A percentile compares a stretch with the other conserved stretches of the same genome.
Conservation (phyloP, 805 yeast genomes). For the Candida pseudofarinosa region DNA sequence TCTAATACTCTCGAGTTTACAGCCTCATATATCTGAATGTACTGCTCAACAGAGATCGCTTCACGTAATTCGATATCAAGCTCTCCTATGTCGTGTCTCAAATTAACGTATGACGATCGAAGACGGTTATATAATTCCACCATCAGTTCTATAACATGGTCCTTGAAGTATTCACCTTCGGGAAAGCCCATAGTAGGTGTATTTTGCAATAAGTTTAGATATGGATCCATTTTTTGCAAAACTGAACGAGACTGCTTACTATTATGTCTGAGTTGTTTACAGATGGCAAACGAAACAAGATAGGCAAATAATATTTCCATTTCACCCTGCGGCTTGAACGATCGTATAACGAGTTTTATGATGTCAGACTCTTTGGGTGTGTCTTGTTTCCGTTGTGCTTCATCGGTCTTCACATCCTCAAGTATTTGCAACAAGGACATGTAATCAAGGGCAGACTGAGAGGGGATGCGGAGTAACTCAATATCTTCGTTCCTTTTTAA, state of each 20-base stretch:
- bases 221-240: slow-evolving; percentile 8
- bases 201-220: slow-evolving; percentile 16
- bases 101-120: neutral
- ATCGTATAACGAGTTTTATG: slow-evolving; percentile 16
- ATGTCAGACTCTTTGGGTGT: slow-evolving; percentile 15
- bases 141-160: slow-evolving; percentile 7
- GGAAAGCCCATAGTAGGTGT: slow-evolving; percentile 12
- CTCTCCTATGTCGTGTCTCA: neutral
- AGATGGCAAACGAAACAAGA: slow-evolving; percentile 19
- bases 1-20: slow-evolving; percentile 60
- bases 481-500: slow-evolving; percentile 8
- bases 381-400: slow-evolving; percentile 2
- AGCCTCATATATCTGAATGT: slow-evolving; percentile 37
- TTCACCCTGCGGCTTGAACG: slow-evolving; percentile 23
- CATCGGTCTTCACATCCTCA: slow-evolving; percentile 14
- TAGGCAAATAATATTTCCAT: slow-evolving; percentile 24
- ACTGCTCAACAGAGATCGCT: slow-evolving; percentile 14
- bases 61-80: slow-evolving; percentile 5
- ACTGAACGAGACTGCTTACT: slow-evolving; percentile 6
- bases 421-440: slow-evolving; percentile 15
- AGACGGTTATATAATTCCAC: neutral
- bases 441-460: slow-evolving; percentile 16
- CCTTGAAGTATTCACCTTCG: slow-evolving; percentile 1
- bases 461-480: slow-evolving; percentile 18
- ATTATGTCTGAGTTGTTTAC: neutral